A percentile compares a stretch with the other conserved stretches of the same genome.
Evolutionary conservation across 306 rosid genomes (phyloP).

Genomic region (Lablab purpureus): DNA sequence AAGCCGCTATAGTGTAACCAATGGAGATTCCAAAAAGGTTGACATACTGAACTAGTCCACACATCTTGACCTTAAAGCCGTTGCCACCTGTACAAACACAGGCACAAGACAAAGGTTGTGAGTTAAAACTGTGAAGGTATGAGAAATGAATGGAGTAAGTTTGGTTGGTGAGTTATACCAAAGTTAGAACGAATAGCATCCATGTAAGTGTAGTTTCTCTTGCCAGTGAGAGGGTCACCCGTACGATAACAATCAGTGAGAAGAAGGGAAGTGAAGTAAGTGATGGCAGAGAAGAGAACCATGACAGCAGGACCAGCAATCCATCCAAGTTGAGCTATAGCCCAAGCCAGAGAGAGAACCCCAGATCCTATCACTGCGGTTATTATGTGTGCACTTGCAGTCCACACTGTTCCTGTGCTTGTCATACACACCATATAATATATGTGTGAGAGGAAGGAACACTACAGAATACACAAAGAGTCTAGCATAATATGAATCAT

Average conservation of each 20-base stretch:
- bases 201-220: constrained; percentile 88
- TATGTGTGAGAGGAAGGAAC: not conserved
- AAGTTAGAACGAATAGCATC: constrained; percentile 76
- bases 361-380: constrained; percentile 95
- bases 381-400: constrained; percentile 83
- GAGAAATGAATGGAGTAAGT: not conserved
- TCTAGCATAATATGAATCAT: not conserved
- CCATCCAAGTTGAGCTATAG: constrained; percentile 95
- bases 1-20: constrained; percentile 84
- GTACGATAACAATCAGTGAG: constrained; percentile 79
- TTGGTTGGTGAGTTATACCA: constrained; percentile 47
- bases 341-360: constrained; percentile 84
- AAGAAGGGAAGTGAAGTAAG: constrained; percentile 80
- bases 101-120: not conserved
- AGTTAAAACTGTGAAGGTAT: constrained; percentile 2
- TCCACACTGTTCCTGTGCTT: constrained; percentile 72
- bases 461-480: not conserved
- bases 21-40: constrained; percentile 78
- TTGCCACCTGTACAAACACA: constrained; percentile 63
- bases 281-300: constrained; percentile 78
- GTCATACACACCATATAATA: not conserved
- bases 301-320: constrained; percentile 79
- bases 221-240: constrained; percentile 73
- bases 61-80: constrained; percentile 63
- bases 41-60: constrained; percentile 81